These are phyloP conservation scores for Balansia obtecta DNA, from an alignment of 2,329 filamentous ascomycete species.

Conservation along the genomic window DNA sequence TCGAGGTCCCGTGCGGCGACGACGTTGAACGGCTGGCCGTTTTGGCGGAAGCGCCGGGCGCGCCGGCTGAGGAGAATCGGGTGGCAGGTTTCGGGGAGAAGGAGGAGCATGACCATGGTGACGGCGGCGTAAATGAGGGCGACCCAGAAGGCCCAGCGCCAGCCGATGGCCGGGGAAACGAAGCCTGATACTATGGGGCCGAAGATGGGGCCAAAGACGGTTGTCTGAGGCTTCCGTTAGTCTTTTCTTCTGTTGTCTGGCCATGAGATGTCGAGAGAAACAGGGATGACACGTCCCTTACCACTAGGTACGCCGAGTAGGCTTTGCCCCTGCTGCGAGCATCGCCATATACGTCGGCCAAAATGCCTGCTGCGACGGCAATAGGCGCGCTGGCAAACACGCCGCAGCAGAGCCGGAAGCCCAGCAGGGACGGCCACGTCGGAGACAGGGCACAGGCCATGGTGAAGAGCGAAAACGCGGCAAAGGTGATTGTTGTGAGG, in stretches of 20 bases:
- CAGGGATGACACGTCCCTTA: constrained; percentile 11
- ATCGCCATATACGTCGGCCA: constrained; percentile 53
- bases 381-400: constrained; percentile 46
- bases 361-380: constrained; percentile 48
- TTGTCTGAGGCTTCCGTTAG: constrained; percentile 28
- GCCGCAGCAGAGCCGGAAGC: constrained; percentile 42
- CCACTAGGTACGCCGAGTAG: constrained; percentile 41
- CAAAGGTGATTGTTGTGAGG: constrained; percentile 32
- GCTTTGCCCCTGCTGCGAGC: constrained; percentile 4
- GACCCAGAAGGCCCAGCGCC: constrained; percentile 63
- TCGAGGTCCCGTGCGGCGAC: constrained; percentile 53
- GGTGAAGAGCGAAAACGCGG: constrained; percentile 36
- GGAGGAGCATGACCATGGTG: constrained; percentile 46
- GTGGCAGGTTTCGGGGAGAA: constrained; percentile 53
- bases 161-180: constrained; percentile 43
- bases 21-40: constrained; percentile 36
- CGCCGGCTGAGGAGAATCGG: constrained; percentile 44
- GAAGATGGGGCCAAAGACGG: constrained; percentile 52
- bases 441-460: constrained; percentile 44
- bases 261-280: too few species aligned
- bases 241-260: neutral
- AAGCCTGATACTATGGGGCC: constrained; percentile 55
- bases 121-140: constrained; percentile 54
- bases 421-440: constrained; percentile 37
- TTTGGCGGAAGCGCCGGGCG: constrained; percentile 44